Evolutionary conservation across 2,329 filamentous ascomycete species (phyloP), one percentile per base, ranked within the genome.

Genomic region (Didymella sp.): DNA sequence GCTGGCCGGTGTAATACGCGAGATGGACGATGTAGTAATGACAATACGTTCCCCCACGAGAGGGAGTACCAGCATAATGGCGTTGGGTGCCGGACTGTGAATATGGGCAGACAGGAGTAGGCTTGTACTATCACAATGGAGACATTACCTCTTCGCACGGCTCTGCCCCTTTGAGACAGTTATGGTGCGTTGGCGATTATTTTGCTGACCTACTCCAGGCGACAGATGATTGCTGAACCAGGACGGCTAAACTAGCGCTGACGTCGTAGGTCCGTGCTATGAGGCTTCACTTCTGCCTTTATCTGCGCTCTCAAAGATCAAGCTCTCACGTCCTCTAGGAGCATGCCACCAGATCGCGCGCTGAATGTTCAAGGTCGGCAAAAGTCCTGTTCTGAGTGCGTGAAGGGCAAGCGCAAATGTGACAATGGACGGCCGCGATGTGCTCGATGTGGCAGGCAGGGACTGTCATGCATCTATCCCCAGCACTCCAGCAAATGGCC

Each of bases 331-430:
- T 41, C 38, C 12, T 15, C 13, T 6, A 25, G 21, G 6, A 56
- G 24, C 11, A 81, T 81, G 70, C 80, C 79, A 30, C 81, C 77
- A 41, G 78, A 44, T 15, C 63, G 65, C 15, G 51, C 55, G 11
- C 15, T 28, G 12, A 73, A 73, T 21, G 4, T 59, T 11, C 68
- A 73, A 42, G 66, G 70, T 6, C 52, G 73, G 22, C 81, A 84
- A 43, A 87, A 85, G 71, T 83, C 85, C 3, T 87, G 85, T 64
- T 74, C 78, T 3, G 79, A 81, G 24, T 87, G 85, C 73, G 84
- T 80, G 44, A 81, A 79, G 63, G 79, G 84, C 22, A 87, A 87
- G 69, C 79, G 85, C 13, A 81, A 81, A 44, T 87, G 85, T 68
- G 82, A 84, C 61, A 78, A 82, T 33, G 78, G 77, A 17, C 67